Evolutionary conservation across 495 filamentous ascomycete species (phyloP).

Genomic region (Clavariopsis aquatica): DNA sequence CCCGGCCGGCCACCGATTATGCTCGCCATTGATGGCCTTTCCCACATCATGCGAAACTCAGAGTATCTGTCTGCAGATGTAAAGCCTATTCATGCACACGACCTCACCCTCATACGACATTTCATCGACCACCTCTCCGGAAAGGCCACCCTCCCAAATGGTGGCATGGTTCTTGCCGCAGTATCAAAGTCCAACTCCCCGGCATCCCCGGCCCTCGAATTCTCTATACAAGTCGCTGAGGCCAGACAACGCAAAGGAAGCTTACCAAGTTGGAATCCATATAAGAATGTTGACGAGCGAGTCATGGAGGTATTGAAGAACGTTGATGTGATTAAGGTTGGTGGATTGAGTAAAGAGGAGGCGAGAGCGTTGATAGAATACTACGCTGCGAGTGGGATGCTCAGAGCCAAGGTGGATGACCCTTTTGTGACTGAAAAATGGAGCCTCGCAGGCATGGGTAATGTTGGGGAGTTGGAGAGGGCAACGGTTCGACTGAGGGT

Average conservation of each 20-base stretch:
- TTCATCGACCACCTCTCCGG: conserved; percentile 73
- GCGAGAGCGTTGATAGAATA: conserved; percentile 86
- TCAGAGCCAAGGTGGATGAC: conserved; percentile 69
- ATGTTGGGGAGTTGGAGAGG: conserved; percentile 70
- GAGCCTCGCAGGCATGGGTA: conserved; percentile 76
- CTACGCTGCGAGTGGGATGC: conserved; percentile 81
- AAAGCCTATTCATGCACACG: conserved; percentile 80
- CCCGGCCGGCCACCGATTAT: conserved; percentile 75
- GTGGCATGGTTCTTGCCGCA: conserved; percentile 75
- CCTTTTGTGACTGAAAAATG: conserved; percentile 78
- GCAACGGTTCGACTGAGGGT: conserved; percentile 41
- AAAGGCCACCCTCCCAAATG: conserved; percentile 62
- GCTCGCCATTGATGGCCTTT: conserved; percentile 74
- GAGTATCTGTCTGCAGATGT: conserved; percentile 69
- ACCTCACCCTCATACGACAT: conserved; percentile 72
- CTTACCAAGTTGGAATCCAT: conserved; percentile 62
- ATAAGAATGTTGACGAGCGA: conserved; percentile 66
- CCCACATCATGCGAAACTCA: conserved; percentile 73
- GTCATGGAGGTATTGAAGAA: conserved; percentile 55
- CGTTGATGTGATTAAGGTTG: conserved; percentile 48
- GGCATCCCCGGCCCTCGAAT: conserved; percentile 60
- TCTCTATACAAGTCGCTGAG: conserved; percentile 47
- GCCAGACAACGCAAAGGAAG: conserved; percentile 29
- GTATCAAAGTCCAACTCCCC: conserved; percentile 68
- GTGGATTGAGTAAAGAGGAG: conserved; percentile 71